Evolutionary conservation across 2,329 filamentous ascomycete genomes (phyloP).

Genomic region (Trichoderma brevicompactum): DNA sequence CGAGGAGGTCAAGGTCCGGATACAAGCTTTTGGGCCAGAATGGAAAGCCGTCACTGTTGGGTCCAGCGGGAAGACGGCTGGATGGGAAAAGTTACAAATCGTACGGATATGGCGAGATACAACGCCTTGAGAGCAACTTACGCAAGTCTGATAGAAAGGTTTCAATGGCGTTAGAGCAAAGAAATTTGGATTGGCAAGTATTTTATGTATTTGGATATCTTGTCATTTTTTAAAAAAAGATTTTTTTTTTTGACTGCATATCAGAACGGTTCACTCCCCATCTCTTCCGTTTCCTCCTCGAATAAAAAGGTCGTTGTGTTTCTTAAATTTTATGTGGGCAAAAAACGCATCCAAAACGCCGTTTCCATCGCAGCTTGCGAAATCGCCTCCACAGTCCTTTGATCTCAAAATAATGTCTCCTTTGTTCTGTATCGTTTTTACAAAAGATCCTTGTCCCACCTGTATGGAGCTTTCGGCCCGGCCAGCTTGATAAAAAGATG

Average conservation of each 20-base stretch:
- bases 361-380: conserved; percentile 40
- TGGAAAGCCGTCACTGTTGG: conserved; percentile 83
- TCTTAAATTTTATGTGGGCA: conserved; percentile 36
- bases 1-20: conserved; percentile 67
- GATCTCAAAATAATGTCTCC: conserved; percentile 31
- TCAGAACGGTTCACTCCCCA: conserved; percentile 35
- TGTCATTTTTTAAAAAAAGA: conserved; percentile 25
- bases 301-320: conserved; percentile 34
- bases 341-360: conserved; percentile 44
- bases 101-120: conserved; percentile 78
- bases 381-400: conserved; percentile 34
- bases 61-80: conserved; percentile 81
- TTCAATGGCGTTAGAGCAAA: not conserved
- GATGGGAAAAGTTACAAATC: conserved; percentile 93
- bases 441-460: not conserved
- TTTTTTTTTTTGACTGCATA: conserved; percentile 32
- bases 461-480: not conserved
- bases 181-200: conserved; percentile 30
- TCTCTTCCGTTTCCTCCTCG: conserved; percentile 33
- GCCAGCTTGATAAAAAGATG: conserved; percentile 2
- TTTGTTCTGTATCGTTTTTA: conserved; percentile 25
- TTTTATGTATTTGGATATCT: conserved; percentile 41
- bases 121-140: conserved; percentile 11
- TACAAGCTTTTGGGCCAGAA: conserved; percentile 54
- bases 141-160: not conserved